Evolutionary conservation across 2,329 filamentous ascomycete species (phyloP).

Genomic region (Pyrenophora seminiperda): DNA sequence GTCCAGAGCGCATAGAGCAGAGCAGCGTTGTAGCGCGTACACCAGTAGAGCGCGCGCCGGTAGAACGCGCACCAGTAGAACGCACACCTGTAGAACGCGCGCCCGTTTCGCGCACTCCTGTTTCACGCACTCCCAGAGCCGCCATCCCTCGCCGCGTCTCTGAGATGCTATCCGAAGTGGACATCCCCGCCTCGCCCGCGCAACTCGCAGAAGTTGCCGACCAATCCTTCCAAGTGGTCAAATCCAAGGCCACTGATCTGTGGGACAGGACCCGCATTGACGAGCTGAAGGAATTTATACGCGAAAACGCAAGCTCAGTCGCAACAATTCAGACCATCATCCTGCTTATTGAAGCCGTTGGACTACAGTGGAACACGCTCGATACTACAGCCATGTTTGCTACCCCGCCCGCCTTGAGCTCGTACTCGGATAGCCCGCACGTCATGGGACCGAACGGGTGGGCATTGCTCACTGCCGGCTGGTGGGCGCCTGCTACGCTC

Average conservation of each 20-base stretch:
- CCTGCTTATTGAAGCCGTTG: slow-evolving; percentile 68
- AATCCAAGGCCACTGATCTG: slow-evolving; percentile 66
- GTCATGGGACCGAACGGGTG: slow-evolving; percentile 82
- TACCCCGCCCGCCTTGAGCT: slow-evolving; percentile 64
- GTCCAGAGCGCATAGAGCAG: slow-evolving; percentile 52
- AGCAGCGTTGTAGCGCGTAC: slow-evolving; percentile 43
- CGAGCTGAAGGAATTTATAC: slow-evolving; percentile 68
- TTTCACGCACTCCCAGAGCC: slow-evolving; percentile 40
- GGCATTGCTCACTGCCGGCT: slow-evolving; percentile 72
- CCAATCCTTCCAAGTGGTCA: slow-evolving; percentile 70
- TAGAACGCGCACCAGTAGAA: not conserved
- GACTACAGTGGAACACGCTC: slow-evolving; percentile 72
- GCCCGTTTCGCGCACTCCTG: not conserved
- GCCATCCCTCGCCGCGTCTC: slow-evolving; percentile 60
- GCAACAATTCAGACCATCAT: slow-evolving; percentile 49
- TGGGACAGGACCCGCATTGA: slow-evolving; percentile 71
- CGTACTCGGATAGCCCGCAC: slow-evolving; percentile 63
- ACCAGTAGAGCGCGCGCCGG: slow-evolving; percentile 33
- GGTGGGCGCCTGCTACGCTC: slow-evolving; percentile 81
- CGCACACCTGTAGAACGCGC: slow-evolving; percentile 44
- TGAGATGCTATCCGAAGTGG: slow-evolving; percentile 54
- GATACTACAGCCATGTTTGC: slow-evolving; percentile 74
- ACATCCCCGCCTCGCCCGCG: slow-evolving; percentile 77
- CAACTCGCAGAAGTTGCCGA: slow-evolving; percentile 63
- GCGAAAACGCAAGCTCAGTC: slow-evolving; percentile 73